phyloP scores from a whole-genome alignment of 805 yeast species.

The Ogataea siamensis region DNA sequence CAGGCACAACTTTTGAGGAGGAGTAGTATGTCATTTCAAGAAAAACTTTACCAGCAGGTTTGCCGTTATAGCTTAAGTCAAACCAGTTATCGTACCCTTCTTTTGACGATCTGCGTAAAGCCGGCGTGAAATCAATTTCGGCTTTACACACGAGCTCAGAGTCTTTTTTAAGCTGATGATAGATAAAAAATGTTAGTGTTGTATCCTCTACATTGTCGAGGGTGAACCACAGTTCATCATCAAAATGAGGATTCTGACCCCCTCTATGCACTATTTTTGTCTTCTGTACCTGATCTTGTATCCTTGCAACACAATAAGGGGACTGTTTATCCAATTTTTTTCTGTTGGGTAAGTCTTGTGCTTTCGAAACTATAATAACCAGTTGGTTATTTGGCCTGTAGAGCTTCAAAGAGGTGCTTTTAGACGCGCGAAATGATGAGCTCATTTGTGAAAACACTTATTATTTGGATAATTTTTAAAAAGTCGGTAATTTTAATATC shows the following conservation, averaged over 20 bases:
- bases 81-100: conserved; percentile 90
- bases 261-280: conserved; percentile 80
- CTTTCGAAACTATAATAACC: conserved; percentile 75
- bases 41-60: conserved; percentile 84
- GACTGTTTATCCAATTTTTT: conserved; percentile 88
- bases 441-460: conserved; percentile 14
- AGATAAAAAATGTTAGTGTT: conserved; percentile 63
- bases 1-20: conserved; percentile 33
- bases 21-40: conserved; percentile 93
- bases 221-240: conserved; percentile 67
- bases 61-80: conserved; percentile 59
- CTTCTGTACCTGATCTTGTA: conserved; percentile 78
- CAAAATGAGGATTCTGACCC: conserved; percentile 93
- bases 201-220: conserved; percentile 64
- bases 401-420: not conserved
- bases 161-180: conserved; percentile 83
- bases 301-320: conserved; percentile 81
- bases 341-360: conserved; percentile 82
- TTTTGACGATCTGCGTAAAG: conserved; percentile 59
- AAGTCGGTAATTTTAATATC: too few relatives aligned
- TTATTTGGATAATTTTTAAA: too few relatives aligned
- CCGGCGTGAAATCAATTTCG: conserved; percentile 73
- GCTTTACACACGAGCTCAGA: conserved; percentile 84
- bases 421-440: not conserved
- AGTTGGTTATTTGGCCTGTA: conserved; percentile 47